Evolutionary conservation across 176 grass and related monocot genomes (phyloP), one percentile per base, ranked within the genome.

Genomic region (Zoysia pacifica): DNA sequence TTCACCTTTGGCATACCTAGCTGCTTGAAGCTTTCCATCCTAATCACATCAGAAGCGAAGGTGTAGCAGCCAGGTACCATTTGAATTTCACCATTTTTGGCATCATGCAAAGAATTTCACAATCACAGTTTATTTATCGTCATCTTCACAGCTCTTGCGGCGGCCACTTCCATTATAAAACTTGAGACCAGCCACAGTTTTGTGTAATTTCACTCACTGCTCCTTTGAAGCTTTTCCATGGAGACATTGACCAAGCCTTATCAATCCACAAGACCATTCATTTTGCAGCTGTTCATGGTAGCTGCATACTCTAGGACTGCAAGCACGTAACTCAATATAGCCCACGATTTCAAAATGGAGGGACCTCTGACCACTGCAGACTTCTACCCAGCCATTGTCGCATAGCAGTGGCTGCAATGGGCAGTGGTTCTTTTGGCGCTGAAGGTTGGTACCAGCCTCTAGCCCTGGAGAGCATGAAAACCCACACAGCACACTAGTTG

Each of bases 401-500:
- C 19, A 46, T 19, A 7, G 51, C 37, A 61, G 51, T 15, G 14
- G 53, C 20, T 40, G 39, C 51, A 36, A 80, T 5, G 75, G 48
- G 55, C 35, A 2, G 38, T 58, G 28, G 13, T 35, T 56, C 66
- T 59, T 1, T 79, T 50, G 16, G 45, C 36, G n/a, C 7, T 5
- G 39, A 28, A 74, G 44, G 45, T 48, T 80, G 13, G 65, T 62
- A 70, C 36, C 15, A 69, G 28, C 65, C 79, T 75, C 72, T 65
- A 37, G 18, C 50, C 61, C 78, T 76, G 44, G 45, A 83, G 69
- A 62, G 76, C 58, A 71, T 42, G 79, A 11, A n/a, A 74, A 62
- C 65, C 69, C 61, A 79, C 13, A 2, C 11, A 44, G n/a, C n/a
- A 53, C 51, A 62, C 88, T 63, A 95, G 70, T 91, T 88, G 65